Base-by-base conservation (phyloP, 176 grass and related monocot species). In the Rhynchospora breviuscula region DNA sequence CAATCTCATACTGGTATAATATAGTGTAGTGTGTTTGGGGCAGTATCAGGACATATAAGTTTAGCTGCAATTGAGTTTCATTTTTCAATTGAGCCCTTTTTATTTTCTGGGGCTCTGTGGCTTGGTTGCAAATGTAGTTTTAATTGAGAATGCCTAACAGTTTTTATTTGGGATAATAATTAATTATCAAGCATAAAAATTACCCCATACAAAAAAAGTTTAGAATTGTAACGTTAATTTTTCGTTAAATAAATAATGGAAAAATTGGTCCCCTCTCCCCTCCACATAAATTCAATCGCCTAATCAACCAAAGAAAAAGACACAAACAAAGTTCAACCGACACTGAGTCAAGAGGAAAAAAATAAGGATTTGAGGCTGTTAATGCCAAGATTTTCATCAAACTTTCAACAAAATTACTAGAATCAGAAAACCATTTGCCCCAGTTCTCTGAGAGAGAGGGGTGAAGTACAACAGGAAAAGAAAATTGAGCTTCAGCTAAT, bases 241-340 rank as follows among this genome's bases (percentile, higher is more conserved):
- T 78, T 78, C 2, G 18, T 77, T 15, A 56, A 33, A 77, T 25
- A 22, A 78, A 57, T 10, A 29, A 78, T 56, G 31, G 51, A 23
- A 57, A 78, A 78, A 78, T 54, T 78, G 71, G 71, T 75, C 71
- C 71, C 49, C 46, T 13, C 1, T 15, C 21, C 8, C 40, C 67
- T 12, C 51, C 73, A 17, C 73, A 77, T 54, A 56, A 78, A 78
- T 78, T 78, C 51, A 78, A 77, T 77, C 23, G 6, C 13, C 12
- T 54, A 77, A 77, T 77, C 49, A 77, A 77, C 7, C 21, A 77
- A 40, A 56, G 49, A 77, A 56, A 78, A 75, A 22, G 73, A 78
- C 73, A 33, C 40, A 71, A 19, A 18, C 35, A 67, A 56, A 77
- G 22, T 56, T 31, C 13, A 21, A 57, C 51, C 73, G 25, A 78